Evolutionary conservation across 495 filamentous ascomycete genomes (phyloP).

Genomic region (Neurospora discreta): DNA sequence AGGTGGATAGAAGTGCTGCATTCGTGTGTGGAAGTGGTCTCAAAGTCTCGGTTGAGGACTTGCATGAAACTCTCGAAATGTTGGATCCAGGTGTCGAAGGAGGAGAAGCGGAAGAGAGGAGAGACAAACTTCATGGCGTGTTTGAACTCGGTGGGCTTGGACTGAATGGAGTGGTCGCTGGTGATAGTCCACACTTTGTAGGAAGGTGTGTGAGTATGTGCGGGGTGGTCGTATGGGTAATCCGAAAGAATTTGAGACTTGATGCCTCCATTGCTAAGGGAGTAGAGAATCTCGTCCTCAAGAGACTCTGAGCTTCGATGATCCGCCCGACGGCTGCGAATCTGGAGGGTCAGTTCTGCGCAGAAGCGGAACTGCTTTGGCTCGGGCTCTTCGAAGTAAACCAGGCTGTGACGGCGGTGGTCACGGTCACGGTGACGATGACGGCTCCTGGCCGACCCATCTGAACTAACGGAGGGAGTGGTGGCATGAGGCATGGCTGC

Average conservation of each 20-base stretch:
- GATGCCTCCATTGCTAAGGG: conserved; percentile 8
- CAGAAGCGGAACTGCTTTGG: conserved; percentile 19
- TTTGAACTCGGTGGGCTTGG: conserved; percentile 11
- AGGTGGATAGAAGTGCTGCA: conserved; percentile 21
- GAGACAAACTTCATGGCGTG: conserved; percentile 20
- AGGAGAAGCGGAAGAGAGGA: conserved; percentile 16
- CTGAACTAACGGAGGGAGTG: neutral
- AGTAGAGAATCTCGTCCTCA: conserved; percentile 13
- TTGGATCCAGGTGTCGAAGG: conserved; percentile 8
- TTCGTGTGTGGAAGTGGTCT: conserved; percentile 15
- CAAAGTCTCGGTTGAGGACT: conserved; percentile 16
- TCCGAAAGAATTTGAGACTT: conserved; percentile 6
- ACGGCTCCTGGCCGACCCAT: neutral
- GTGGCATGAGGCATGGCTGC: neutral
- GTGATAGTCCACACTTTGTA: conserved; percentile 16
- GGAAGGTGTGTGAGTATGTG: neutral
- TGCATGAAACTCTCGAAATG: conserved; percentile 9
- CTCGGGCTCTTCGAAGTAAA: neutral
- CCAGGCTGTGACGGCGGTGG: neutral
- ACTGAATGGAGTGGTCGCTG: conserved; percentile 11
- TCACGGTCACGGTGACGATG: neutral
- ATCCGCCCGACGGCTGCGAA: conserved; percentile 16
- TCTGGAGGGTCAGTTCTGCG: conserved; percentile 16
- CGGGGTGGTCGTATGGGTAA: neutral
- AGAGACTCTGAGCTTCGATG: conserved; percentile 9